Evolutionary conservation across 2,329 filamentous ascomycete species (phyloP), one percentile per base, ranked within the genome.

Genomic region (Cladobotryum protrusum): DNA sequence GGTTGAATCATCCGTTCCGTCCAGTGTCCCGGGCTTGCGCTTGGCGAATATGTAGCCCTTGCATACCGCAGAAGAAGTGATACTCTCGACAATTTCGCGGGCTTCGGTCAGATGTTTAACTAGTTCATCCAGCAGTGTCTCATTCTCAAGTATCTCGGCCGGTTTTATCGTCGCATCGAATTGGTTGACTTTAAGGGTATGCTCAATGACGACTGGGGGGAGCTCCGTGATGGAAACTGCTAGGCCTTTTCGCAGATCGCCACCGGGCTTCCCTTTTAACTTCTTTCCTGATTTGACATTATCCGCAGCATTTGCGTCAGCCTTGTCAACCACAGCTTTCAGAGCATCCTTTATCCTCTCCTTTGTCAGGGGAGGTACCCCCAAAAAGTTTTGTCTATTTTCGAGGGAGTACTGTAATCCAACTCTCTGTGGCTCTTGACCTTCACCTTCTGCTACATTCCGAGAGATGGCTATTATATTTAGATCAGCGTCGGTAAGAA

Each of bases 31-130:
- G 2, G 61, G 60, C 47, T 68, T 73, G 56, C 83, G 69, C 62
- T 81, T 95, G 1, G 90, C 90, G 53, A 99, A 79, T 52, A 99
- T 96, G 64, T 92, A 97, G 1, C 93, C 92, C 42, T 82, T 88
- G 43, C 86, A 81, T 3, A 71, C 76, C 4, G 83, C 77, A 1
- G 80, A 76, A 39, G 78, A 76, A 0, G 82, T 87, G 39, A 96
- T 83, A 5, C 82, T 77, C 12, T 84, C 75, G 1, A 91, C 78
- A 5, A 90, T 78, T 37, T 74, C 76, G 40, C 86, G 78, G 0
- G 90, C 92, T 56, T 87, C 79, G 52, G 82, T 67, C 33, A 99
- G 70, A 0, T 86, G 83, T 6, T 68, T 69, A 52, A 93, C 75
- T 1, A 97, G 74, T 42, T 79, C 74, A 24, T 85, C 79, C 18